Evolutionary conservation across 1,284 basidiomycete genomes (phyloP).

Genomic region (Trichosporon sp.): DNA sequence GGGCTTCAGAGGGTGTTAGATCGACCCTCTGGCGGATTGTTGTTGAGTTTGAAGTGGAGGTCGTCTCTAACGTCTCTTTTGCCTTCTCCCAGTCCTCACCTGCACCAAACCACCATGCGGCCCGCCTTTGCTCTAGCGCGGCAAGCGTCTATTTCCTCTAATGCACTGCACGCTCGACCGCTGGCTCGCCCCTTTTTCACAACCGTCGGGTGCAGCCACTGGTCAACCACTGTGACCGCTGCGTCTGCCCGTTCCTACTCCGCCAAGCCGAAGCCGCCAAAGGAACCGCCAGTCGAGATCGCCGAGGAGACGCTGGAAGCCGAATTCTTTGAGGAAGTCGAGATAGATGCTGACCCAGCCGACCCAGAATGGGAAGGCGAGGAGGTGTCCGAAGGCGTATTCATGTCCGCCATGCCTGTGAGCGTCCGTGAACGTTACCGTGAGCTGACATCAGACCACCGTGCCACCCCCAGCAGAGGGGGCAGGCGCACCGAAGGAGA

Average conservation of each 20-base stretch:
- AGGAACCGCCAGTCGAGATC: not conserved
- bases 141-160: not conserved
- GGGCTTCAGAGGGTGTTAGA: too few relatives aligned
- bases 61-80: not conserved
- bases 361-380: slow-evolving; percentile 29
- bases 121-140: not conserved
- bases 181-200: not conserved
- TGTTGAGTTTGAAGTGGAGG: not conserved
- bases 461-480: not conserved
- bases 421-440: not conserved
- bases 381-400: slow-evolving; percentile 31
- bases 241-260: not conserved
- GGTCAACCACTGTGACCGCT: not conserved
- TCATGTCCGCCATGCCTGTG: slow-evolving; percentile 24
- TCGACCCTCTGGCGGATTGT: not conserved
- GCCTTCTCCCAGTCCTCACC: not conserved
- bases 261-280: not conserved
- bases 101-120: not conserved
- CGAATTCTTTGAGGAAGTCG: slow-evolving; percentile 28
- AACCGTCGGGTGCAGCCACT: slow-evolving; percentile 18
- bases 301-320: slow-evolving; percentile 11
- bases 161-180: not conserved
- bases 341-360: slow-evolving; percentile 21
- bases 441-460: not conserved
- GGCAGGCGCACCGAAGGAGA: not conserved